Evolutionary conservation across 441 rosid genomes (phyloP).

Genomic region (Geranium incanum): DNA sequence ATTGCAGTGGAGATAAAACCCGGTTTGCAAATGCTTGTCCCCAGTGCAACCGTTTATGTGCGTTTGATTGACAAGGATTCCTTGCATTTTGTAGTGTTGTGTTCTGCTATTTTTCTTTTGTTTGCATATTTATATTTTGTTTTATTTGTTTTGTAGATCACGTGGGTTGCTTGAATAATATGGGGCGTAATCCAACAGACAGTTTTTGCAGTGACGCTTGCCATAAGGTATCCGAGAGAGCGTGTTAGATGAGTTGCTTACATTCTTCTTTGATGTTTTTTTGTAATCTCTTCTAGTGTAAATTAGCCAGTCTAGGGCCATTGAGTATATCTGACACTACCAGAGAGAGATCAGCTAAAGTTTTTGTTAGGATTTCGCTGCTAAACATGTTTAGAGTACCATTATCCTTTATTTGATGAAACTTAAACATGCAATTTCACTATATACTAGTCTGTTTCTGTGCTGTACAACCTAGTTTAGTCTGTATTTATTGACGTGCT

Average conservation of each 20-base stretch:
- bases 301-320: neutral
- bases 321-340: too few relatives aligned
- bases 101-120: constrained; percentile 5
- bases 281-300: neutral
- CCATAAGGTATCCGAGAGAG: constrained; percentile 25
- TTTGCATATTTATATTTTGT: constrained; percentile 2
- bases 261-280: neutral
- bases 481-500: neutral
- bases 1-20: constrained; percentile 20
- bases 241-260: neutral
- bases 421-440: neutral
- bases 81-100: neutral
- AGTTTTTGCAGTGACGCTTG: constrained; percentile 33
- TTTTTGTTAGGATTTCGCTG: neutral
- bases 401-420: neutral
- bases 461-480: neutral
- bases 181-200: constrained; percentile 20
- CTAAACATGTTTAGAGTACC: neutral
- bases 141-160: constrained; percentile 29
- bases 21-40: constrained; percentile 26
- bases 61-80: constrained; percentile 17
- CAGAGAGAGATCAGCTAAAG: too few relatives aligned
- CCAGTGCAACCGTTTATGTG: constrained; percentile 36
- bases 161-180: constrained; percentile 29
- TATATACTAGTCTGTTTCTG: neutral